Evolutionary conservation across 2,329 filamentous ascomycete genomes (phyloP), one percentile per base, ranked within the genome.

Genomic region (Lithohypha guttulata): DNA sequence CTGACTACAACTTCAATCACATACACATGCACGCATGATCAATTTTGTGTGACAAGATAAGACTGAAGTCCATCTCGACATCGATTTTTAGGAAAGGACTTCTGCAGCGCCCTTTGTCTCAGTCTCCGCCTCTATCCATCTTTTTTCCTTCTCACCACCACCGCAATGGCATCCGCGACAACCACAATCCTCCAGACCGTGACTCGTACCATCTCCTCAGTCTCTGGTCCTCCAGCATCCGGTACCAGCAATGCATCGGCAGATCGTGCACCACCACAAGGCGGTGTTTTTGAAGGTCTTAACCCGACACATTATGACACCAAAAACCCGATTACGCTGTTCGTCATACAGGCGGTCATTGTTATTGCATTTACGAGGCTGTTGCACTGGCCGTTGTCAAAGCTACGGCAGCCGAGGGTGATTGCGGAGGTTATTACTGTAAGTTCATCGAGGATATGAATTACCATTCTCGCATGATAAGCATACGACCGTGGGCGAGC

Each of bases 401-500:
- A 78, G 53, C 69, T 91, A 34, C 77, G 81, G 41, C 84, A 91
- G 55, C 84, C 84, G 46, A 76, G 81, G 32, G 84, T 91, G 49
- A 87, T 91, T 51, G 80, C 83, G 34, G 84, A 91, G 62, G 83
- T 91, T 42, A 76, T 89, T 40, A 82, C 81, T n/a, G 84, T 40
- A 25, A 13, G 37, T 34, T n/a, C 9, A 13, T 13, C 11, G 11
- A 8, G 6, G 5, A n/a, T 6, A 11, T 13, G 23, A 22, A n/a
- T 17, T 11, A 21, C 18, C 5, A 4, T n/a, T n/a, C n/a, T n/a
- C n/a, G n/a, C n/a, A n/a, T n/a, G n/a, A n/a, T n/a, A n/a, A n/a
- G n/a, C n/a, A n/a, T n/a, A n/a, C n/a, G n/a, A n/a, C n/a, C n/a
- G n/a, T n/a, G n/a, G n/a, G n/a, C n/a, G n/a, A n/a, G n/a, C n/a